A percentile compares a stretch with the other conserved stretches of the same genome.
Conservation (phyloP, 2,329 filamentous ascomycete genomes). For the Fusarium xyrophilum region DNA sequence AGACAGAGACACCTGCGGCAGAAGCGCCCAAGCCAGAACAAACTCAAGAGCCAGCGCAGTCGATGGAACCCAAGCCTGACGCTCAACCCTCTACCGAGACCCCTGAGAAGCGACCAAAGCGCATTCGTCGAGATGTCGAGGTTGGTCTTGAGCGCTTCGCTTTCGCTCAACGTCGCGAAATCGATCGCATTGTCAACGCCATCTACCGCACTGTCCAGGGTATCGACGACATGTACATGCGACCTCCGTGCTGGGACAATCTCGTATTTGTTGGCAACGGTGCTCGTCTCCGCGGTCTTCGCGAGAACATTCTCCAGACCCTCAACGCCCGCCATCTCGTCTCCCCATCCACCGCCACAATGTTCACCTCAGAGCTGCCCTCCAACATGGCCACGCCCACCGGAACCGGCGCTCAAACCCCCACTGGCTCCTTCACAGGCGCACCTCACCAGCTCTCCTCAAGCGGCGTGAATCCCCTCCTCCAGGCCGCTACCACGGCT, state of each 20-base stretch:
- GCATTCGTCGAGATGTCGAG: conserved; percentile 72
- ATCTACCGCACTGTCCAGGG: conserved; percentile 84
- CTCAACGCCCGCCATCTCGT: conserved; percentile 85
- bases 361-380: conserved; percentile 95
- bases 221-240: conserved; percentile 83
- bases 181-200: conserved; percentile 83
- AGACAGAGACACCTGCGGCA: conserved; percentile 2
- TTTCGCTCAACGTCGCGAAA: conserved; percentile 71
- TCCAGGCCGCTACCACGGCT: conserved; percentile 87
- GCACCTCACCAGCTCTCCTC: conserved; percentile 62
- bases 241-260: conserved; percentile 88
- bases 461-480: conserved; percentile 81
- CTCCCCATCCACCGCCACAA: conserved; percentile 90
- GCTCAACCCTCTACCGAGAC: conserved; percentile 35
- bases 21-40: conserved; percentile 42
- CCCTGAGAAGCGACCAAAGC: conserved; percentile 60
- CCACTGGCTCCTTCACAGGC: conserved; percentile 67
- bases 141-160: conserved; percentile 78
- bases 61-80: conserved; percentile 34
- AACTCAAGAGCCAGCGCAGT: conserved; percentile 31
- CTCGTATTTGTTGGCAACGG: conserved; percentile 93
- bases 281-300: conserved; percentile 75
- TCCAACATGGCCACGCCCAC: conserved; percentile 91
- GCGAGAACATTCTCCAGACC: conserved; percentile 83
- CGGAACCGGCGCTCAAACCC: conserved; percentile 90